Base-by-base conservation (phyloP, 352 stramenopile genomes). In the Globisporangium paddicum region DNA sequence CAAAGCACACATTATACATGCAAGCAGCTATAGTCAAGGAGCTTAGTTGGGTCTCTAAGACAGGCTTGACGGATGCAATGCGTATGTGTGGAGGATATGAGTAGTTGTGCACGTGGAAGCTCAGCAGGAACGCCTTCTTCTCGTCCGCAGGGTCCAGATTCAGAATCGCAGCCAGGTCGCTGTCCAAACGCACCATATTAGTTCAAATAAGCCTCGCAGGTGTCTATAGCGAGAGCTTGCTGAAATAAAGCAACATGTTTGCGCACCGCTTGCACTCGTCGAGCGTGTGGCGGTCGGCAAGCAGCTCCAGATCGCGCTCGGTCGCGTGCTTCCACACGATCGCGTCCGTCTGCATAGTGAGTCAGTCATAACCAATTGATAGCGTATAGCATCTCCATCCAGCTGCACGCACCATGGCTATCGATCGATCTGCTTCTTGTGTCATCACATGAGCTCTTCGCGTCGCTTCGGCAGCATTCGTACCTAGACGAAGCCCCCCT, bases 81-180 rank as follows among this genome's bases (percentile, higher is more conserved):
- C 13, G 25, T 35, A 21, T n/a, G 42, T 18, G 42, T 16, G 10
- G 25, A 6, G 69, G 75, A 87, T 87, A 85, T 82, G 77, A 87
- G 66, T 85, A 89, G 55, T 80, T 85, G 69, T 83, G 66, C 26
- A 87, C 53, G 58, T 85, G 72, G 35, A 83, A 69, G 55, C 82
- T 68, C 5, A 87, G 56, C 38, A 87, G 58, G 38, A 87, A 75
- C 38, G 41, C 65, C 42, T 84, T 60, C 57, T 65, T 77, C 38
- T 73, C 54, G 49, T 84, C 68, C 5, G 49, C 44, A 0, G 46
- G 30, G 41, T 88, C 64, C 19, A 87, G 59, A 0, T 62, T 75
- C 62, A 90, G 79, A 50, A 90, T 86, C 28, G 63, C 42, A 10
- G 72, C 70, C 37, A 90, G 45, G 16, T 64, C 66, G 10, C 78